Conservation (phyloP, 2,329 filamentous ascomycete species). For the Trichoderma gracile region DNA sequence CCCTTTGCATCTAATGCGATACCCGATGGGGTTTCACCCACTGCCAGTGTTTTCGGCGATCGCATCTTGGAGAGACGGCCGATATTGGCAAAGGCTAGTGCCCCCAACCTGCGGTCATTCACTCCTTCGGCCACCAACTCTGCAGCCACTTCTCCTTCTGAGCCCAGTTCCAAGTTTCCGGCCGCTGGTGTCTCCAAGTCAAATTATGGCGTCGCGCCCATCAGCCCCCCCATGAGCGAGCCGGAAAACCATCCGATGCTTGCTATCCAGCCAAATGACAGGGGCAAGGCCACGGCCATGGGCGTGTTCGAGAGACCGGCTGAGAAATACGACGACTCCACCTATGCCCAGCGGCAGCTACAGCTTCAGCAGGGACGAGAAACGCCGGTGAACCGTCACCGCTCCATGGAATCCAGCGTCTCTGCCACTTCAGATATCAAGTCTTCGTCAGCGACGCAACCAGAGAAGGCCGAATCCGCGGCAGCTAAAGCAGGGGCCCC, state of each 20-base stretch:
- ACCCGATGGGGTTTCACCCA: conserved; percentile 53
- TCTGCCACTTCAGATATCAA: conserved; percentile 41
- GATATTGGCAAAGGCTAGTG: conserved; percentile 60
- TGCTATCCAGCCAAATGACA: conserved; percentile 71
- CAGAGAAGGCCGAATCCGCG: conserved; percentile 38
- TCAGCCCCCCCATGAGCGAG: conserved; percentile 66
- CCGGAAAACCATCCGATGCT: conserved; percentile 66
- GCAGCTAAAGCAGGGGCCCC: conserved; percentile 36
- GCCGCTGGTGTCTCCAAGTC: conserved; percentile 38
- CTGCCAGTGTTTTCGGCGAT: conserved; percentile 46
- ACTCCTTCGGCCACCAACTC: conserved; percentile 48
- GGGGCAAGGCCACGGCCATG: conserved; percentile 76
- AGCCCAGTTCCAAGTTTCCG: conserved; percentile 42
- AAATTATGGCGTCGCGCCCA: conserved; percentile 41
- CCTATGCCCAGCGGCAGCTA: conserved; percentile 78
- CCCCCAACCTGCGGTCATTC: conserved; percentile 65
- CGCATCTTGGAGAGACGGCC: conserved; percentile 49
- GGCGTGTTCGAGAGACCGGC: conserved; percentile 67
- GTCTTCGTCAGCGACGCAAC: conserved; percentile 50
- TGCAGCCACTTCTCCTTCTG: conserved; percentile 30
- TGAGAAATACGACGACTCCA: conserved; percentile 78
- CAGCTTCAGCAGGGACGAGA: conserved; percentile 77
- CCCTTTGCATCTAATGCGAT: conserved; percentile 52
- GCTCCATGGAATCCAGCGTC: conserved; percentile 49
- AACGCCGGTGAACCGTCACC: conserved; percentile 52